Conservation (phyloP, 495 filamentous ascomycete species). For the Talaromyces proteolyticus region DNA sequence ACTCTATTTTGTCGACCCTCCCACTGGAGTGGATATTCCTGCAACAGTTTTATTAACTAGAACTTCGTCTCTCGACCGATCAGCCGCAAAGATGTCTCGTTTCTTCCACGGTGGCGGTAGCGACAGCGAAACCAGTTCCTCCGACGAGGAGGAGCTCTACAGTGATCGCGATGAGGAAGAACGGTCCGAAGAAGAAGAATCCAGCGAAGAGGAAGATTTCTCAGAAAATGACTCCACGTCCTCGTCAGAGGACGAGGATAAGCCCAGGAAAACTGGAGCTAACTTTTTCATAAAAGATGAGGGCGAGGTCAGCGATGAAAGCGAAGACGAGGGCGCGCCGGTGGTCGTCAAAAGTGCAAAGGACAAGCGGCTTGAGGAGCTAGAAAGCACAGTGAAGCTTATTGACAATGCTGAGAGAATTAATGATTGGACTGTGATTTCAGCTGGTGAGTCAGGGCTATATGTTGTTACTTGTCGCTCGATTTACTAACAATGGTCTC, state of each 20-base stretch:
- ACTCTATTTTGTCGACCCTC: neutral
- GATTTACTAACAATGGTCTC: slow-evolving; percentile 5
- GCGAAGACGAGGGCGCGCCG: slow-evolving; percentile 73
- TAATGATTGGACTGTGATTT: slow-evolving; percentile 91
- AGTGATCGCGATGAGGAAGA: slow-evolving; percentile 61
- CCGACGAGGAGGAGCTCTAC: slow-evolving; percentile 88
- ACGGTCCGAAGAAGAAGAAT: slow-evolving; percentile 69
- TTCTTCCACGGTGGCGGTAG: slow-evolving; percentile 94
- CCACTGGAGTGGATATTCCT: too few species aligned
- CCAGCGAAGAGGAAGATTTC: slow-evolving; percentile 63
- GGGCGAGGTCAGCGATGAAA: slow-evolving; percentile 72
- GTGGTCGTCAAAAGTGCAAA: slow-evolving; percentile 93
- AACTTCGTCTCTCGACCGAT: slow-evolving; percentile 2
- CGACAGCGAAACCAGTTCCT: slow-evolving; percentile 68
- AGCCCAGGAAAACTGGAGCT: slow-evolving; percentile 61
- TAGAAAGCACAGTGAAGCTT: slow-evolving; percentile 78
- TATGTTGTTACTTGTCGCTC: slow-evolving; percentile 7
- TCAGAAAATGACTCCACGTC: slow-evolving; percentile 48
- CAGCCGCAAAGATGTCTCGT: slow-evolving; percentile 59
- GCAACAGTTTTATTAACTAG: too few species aligned
- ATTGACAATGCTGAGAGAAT: slow-evolving; percentile 98
- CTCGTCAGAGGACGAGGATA: slow-evolving; percentile 55
- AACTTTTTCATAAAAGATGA: slow-evolving; percentile 76
- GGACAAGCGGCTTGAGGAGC: slow-evolving; percentile 91
- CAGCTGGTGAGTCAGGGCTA: slow-evolving; percentile 61